Base-by-base conservation (phyloP, 371 early-diverging fungal genomes). In the Mortierella polycephala region DNA sequence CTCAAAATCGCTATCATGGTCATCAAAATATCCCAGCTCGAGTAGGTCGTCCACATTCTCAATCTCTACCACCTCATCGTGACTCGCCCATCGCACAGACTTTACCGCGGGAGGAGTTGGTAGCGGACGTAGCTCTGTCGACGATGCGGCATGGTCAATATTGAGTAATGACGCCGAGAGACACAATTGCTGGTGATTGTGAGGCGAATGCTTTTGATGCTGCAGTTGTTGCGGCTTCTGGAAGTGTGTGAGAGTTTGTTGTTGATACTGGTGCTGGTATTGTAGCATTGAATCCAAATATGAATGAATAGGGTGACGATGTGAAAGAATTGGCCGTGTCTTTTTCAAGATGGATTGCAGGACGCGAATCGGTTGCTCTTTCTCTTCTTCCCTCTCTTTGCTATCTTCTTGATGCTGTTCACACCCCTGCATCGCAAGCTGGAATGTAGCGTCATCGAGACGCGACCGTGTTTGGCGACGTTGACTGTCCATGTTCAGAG, bases 91-190 rank as follows among this genome's bases (percentile, higher is more conserved):
- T 7, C 57, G 63, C 41, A 74, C 68, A 20, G 56, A 37, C 39
- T 67, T 74, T 12, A 13, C 51, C 4, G 42, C 18, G 7, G 74
- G 74, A 13, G 74, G 68, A 12, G 68, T 74, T 21, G 74, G 74
- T 39, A 74, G 30, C 0, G 74, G 74, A 2, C 74, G 74, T 0
- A 45, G 3, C 10, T 40, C 16, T 6, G 30, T 63, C 7, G 12
- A 8, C 13, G 57, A 9, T 9, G 40, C 18, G 40, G 16, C 16
- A 4, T 7, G 0, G 5, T 5, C 40, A 42, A 18, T 13, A 41
- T 30, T 21, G 57, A 56, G 16, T 7, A 30, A 30, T 16, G 39
- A 56, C 7, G 55, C 14, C 41, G 57, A 41, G 50, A 30, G 50
- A 42, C n/a, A 45, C 30, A 16, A 1, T 39, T 65, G 67, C 8